A percentile compares a stretch with the other conserved stretches of the same genome.
Evolutionary conservation across 2,329 filamentous ascomycete genomes (phyloP).

Genomic region (Fonsecaea pugnacius): DNA sequence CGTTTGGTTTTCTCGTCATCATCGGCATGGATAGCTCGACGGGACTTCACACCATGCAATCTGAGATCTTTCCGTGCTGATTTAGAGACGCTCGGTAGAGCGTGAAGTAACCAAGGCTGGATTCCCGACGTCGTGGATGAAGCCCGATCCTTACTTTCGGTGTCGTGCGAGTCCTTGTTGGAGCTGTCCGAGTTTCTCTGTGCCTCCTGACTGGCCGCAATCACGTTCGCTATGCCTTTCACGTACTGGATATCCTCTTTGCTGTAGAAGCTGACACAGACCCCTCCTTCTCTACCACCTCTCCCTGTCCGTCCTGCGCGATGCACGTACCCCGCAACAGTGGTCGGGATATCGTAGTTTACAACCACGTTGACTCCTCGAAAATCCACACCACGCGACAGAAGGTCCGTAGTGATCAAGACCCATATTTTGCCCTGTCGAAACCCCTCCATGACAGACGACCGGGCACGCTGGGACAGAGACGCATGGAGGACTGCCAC

Average conservation of each 20-base stretch:
- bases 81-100: constrained; percentile 82
- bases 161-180: constrained; percentile 47
- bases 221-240: constrained; percentile 91
- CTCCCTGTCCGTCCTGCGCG: constrained; percentile 89
- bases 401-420: constrained; percentile 90
- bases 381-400: constrained; percentile 93
- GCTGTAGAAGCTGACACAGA: constrained; percentile 93
- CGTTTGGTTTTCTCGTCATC: constrained; percentile 48
- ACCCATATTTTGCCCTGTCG: constrained; percentile 93
- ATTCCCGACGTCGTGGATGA: constrained; percentile 50
- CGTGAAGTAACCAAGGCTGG: constrained; percentile 85
- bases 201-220: constrained; percentile 78
- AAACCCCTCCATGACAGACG: constrained; percentile 85
- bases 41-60: constrained; percentile 76
- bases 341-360: constrained; percentile 96
- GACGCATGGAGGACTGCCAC: constrained; percentile 91
- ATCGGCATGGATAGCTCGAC: constrained; percentile 53
- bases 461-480: constrained; percentile 74
- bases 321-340: constrained; percentile 87
- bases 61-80: constrained; percentile 81
- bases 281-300: constrained; percentile 82
- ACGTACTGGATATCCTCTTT: constrained; percentile 91
- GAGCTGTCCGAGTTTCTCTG: constrained; percentile 44
- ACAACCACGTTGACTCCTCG: constrained; percentile 93
- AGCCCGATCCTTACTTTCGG: constrained; percentile 37